Conservation (phyloP, 2,329 filamentous ascomycete genomes). For the Trichoderma brevicompactum region DNA sequence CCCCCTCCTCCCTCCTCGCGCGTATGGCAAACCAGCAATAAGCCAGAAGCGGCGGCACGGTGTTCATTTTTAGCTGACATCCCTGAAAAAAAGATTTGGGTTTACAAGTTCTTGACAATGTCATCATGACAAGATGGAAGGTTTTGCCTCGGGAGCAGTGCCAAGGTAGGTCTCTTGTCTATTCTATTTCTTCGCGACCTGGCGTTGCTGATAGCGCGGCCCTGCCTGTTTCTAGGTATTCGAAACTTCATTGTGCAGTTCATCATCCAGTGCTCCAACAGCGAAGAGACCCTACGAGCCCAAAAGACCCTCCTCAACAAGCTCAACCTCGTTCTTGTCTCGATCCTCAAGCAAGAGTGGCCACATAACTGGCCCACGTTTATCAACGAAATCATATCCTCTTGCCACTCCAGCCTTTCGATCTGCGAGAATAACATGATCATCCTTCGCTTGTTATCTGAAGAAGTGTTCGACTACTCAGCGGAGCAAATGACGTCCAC, state of each 20-base stretch:
- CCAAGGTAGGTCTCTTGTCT: conserved; percentile 62
- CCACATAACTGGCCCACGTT: conserved; percentile 99
- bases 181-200: neutral
- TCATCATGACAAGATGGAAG: conserved; percentile 99
- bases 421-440: conserved; percentile 99
- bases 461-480: conserved; percentile 99
- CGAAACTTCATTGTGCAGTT: conserved; percentile 99
- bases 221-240: conserved; percentile 66
- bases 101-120: conserved; percentile 94
- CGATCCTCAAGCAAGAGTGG: conserved; percentile 99
- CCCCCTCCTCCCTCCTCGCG: neutral
- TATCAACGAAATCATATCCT: conserved; percentile 98
- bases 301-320: conserved; percentile 96
- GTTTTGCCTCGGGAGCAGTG: conserved; percentile 95
- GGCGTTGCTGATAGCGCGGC: conserved; percentile 39
- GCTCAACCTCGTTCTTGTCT: conserved; percentile 95
- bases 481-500: conserved; percentile 99
- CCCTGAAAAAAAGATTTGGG: conserved; percentile 69
- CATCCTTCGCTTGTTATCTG: conserved; percentile 90
- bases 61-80: conserved; percentile 35
- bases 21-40: neutral
- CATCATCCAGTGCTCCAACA: conserved; percentile 90
- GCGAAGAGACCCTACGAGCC: conserved; percentile 82
- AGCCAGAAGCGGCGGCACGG: neutral
- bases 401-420: conserved; percentile 91